Base-by-base conservation (phyloP, 2,329 filamentous ascomycete species). In the Paecilomyces niveus region DNA sequence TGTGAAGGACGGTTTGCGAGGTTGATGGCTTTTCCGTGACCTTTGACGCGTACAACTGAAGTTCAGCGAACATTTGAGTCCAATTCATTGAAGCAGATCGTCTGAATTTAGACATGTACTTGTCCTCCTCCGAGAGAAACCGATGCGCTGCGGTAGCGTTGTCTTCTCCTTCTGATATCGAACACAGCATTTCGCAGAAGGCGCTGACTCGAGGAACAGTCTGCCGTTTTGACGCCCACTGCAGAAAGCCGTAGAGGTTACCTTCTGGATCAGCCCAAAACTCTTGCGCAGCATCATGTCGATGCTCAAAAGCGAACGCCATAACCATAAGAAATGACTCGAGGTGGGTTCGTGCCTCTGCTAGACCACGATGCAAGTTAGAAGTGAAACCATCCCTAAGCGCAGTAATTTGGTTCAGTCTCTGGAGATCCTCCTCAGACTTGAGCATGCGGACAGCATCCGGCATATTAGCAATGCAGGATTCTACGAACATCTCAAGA, bases 131-230 rank as follows among this genome's bases (percentile, higher is more conserved):
- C 1, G 94, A 81, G 53, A 99, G 79, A 69, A 99, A 99, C 54
- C 87, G 86, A 71, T 99, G 93, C 0, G 93, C 91, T 15, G 89
- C 83, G 57, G 88, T 87, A 29, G 94, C 93, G 66, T 90, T 94
- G 56, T 89, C 85, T 57, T 90, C 85, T 56, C 91, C 91, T 55
- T 88, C 86, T 0, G 94, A 90, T 54, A 99, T 87, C 1, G 92
- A 89, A 68, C 92, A 89, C 15, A 99, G 80, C 86, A 99, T 93
- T 70, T 97, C 93, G 73, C 94, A 99, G 67, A 97, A 99, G 11
- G 93, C 92, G 61, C 91, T 94, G 59, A 96, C 92, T 24, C 96
- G 83, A n/a, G 94, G 94, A 0, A 95, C 97, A 0, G 95, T 96
- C 61, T 96, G 92, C 66, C 94, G 84, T 65, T 91, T 88, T 3